Conservation (phyloP, 148 eudicot species). For the Salicornia ramosissima region DNA sequence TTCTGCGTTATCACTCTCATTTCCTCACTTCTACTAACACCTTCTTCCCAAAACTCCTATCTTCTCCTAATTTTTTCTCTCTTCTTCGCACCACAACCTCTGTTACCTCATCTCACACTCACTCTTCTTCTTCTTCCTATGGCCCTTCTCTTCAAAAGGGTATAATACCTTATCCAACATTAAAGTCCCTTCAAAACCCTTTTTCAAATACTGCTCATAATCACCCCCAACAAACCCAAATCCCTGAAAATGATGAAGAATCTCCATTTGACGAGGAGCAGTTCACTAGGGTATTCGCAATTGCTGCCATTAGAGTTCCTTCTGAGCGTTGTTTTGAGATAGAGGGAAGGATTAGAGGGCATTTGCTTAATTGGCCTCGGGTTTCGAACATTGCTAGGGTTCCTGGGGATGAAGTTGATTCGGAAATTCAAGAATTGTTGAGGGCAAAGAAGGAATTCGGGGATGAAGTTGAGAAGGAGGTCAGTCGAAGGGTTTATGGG, state of each 20-base stretch:
- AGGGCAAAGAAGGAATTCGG: not conserved
- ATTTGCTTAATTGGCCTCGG: conserved; percentile 89
- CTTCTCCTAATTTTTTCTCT: conserved; percentile 19
- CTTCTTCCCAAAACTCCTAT: conserved; percentile 18
- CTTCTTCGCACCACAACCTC: conserved; percentile 27
- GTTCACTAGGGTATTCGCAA: conserved; percentile 56
- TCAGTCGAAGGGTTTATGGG: conserved; percentile 60
- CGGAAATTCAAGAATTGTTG: conserved; percentile 24
- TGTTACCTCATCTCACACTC: conserved; percentile 8
- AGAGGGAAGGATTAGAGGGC: conserved; percentile 77
- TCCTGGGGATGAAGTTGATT: conserved; percentile 72
- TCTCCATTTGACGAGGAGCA: conserved; percentile 37
- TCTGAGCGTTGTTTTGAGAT: conserved; percentile 54
- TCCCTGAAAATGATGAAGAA: conserved; percentile 11
- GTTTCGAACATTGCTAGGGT: conserved; percentile 79
- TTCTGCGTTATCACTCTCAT: conserved; percentile 26
- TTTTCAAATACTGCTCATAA: not conserved
- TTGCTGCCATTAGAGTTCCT: conserved; percentile 77
- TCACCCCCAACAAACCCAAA: not conserved
- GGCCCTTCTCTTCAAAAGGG: conserved; percentile 88
- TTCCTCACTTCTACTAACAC: conserved; percentile 19
- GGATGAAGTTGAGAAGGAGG: conserved; percentile 28
- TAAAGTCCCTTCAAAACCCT: conserved; percentile 19
- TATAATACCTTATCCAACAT: conserved; percentile 10
- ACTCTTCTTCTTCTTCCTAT: conserved; percentile 32